Percentiles rank a stretch among this genome's conserved stretches.
phyloP scores from a whole-genome alignment of 805 yeast genomes.

The Candida broadrunensis region DNA sequence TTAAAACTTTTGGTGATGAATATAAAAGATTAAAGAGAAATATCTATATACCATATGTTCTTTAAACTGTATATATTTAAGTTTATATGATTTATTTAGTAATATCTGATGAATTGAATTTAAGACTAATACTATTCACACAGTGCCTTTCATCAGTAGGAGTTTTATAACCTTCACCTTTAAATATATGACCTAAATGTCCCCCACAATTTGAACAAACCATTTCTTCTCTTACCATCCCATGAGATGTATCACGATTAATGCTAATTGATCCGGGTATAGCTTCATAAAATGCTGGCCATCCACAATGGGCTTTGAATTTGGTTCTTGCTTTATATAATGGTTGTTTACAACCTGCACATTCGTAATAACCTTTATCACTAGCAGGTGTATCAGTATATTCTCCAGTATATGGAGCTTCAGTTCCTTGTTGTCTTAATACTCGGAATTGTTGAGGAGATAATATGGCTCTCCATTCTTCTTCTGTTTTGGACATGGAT shows the following conservation, averaged over 20 bases:
- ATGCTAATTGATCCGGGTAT: conserved; percentile 73
- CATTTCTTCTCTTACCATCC: conserved; percentile 88
- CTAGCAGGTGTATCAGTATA: conserved; percentile 51
- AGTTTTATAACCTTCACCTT: conserved; percentile 86
- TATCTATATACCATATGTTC: conserved; percentile 72
- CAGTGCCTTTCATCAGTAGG: conserved; percentile 95
- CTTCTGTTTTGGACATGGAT: conserved; percentile 36
- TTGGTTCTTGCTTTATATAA: conserved; percentile 77
- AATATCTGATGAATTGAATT: conserved; percentile 38
- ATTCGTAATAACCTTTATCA: conserved; percentile 63
- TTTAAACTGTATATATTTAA: conserved; percentile 27
- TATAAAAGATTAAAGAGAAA: conserved; percentile 76
- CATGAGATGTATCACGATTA: conserved; percentile 58
- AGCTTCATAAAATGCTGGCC: conserved; percentile 97
- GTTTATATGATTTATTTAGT: neutral
- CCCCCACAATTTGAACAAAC: conserved; percentile 86
- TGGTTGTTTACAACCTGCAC: conserved; percentile 85
- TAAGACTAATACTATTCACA: conserved; percentile 81
- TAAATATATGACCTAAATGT: conserved; percentile 93
- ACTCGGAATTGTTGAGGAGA: conserved; percentile 77
- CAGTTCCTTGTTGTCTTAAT: conserved; percentile 72
- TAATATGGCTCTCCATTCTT: conserved; percentile 79
- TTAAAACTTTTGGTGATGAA: conserved; percentile 66
- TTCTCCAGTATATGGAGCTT: conserved; percentile 62
- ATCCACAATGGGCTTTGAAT: conserved; percentile 91